Conservation (phyloP, 192 early-diverging fungal species). For the Backusella luteola region DNA sequence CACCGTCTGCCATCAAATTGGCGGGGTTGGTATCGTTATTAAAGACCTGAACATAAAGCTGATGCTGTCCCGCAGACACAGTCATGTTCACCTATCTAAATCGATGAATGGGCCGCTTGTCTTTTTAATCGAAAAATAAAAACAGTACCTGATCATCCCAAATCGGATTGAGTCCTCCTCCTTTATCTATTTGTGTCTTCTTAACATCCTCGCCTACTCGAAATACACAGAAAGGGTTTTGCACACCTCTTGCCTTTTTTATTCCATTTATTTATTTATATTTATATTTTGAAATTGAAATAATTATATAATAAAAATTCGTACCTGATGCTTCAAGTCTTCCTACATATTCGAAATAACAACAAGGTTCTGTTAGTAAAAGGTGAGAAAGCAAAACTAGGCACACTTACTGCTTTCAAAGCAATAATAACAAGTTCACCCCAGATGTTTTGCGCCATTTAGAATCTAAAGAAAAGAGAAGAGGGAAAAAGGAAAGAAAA, state of each 20-base stretch:
- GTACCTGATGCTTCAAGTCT: background rate
- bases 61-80: background rate
- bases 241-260: background rate
- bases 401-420: background rate
- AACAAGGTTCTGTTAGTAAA: background rate
- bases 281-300: background rate
- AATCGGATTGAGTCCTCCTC: background rate
- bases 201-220: background rate
- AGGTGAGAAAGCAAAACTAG: background rate
- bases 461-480: background rate
- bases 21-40: conserved; percentile 1
- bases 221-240: background rate
- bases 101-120: background rate
- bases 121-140: background rate
- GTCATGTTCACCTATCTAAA: conserved; percentile 13
- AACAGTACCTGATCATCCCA: background rate
- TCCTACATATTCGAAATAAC: background rate
- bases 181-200: background rate
- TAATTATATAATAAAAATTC: background rate
- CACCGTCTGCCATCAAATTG: conserved; percentile 10
- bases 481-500: background rate
- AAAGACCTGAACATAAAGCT: background rate
- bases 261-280: background rate
- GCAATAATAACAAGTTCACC: background rate
- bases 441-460: background rate